Evolutionary conservation across 805 yeast genomes (phyloP), one percentile per base, ranked within the genome.

Genomic region (Candida taoyuanica): DNA sequence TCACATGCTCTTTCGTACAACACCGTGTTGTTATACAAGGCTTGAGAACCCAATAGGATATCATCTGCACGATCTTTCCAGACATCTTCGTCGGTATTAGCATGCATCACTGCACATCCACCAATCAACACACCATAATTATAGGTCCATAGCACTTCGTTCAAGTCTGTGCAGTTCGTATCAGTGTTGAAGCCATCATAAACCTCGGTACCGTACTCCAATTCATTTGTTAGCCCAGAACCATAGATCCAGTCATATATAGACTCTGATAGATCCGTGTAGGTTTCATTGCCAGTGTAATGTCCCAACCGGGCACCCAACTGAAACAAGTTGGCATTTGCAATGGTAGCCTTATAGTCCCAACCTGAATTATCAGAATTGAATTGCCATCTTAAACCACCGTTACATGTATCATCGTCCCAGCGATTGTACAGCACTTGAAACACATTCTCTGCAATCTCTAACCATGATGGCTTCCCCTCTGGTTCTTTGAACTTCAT

Each of bases 1-100:
- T 85, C 94, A 64, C 98, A 91, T 1, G 95, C 91, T 14, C 85
- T 81, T 61, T 91, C 98, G 53, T 74, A 85, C 72, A 86, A 68
- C 37, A 86, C 67, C 19, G 67, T 62, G 34, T 65, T 49, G 31
- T 72, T 63, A 47, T 68, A 54, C 11, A 52, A 28, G 53, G 76
- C 31, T 34, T 52, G 57, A 4, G 59, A 54, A 2, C 59, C 59
- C 3, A 42, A 19, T 5, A 54, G 37, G 31, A 54, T 41, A 26
- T 31, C 23, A 3, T 45, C 45, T 5, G 46, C 36, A 12, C 47
- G 35, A 8, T 38, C 26, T 8, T 33, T 17, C 95, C 95, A 85
- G 20, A 59, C 61, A n/a, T 66, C 65, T 43, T 81, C 81, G 33
- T 65, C 67, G 4, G 95, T 86, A 51, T 70, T 68, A 54, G 81